Conservation (phyloP, 139 green algal species). For the Auxenochlorella protothecoides region DNA sequence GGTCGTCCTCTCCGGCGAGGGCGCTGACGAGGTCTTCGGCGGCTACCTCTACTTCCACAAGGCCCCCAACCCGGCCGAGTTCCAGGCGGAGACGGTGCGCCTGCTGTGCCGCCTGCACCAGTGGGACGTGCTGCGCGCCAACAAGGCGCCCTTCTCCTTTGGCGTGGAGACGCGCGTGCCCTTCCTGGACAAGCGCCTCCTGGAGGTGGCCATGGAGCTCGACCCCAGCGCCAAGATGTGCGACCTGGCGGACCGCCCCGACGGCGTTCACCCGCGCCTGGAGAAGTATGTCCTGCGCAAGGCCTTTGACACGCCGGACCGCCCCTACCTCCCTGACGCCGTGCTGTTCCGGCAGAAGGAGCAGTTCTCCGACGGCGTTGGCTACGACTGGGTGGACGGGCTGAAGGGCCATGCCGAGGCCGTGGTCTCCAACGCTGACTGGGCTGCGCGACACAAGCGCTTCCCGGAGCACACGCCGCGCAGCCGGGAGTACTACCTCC, state of each 20-base stretch:
- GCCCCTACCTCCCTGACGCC: conserved; percentile 76
- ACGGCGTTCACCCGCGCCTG: conserved; percentile 59
- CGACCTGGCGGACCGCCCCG: conserved; percentile 48
- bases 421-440: conserved; percentile 57
- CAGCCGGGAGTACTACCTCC: conserved; percentile 88
- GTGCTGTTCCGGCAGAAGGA: conserved; percentile 97
- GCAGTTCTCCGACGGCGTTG: conserved; percentile 96
- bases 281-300: conserved; percentile 97
- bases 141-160: conserved; percentile 93
- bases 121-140: conserved; percentile 87
- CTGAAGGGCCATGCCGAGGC: conserved; percentile 58
- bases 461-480: conserved; percentile 80
- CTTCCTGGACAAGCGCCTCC: conserved; percentile 89
- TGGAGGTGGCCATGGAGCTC: conserved; percentile 75
- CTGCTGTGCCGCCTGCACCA: conserved; percentile 85
- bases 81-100: conserved; percentile 78
- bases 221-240: conserved; percentile 83
- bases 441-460: conserved; percentile 28
- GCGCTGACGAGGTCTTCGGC: conserved; percentile 90
- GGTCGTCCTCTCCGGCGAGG: conserved; percentile 94
- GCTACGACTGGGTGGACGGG: conserved; percentile 80
- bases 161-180: conserved; percentile 90
- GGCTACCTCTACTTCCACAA: conserved; percentile 99
- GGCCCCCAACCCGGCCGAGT: conserved; percentile 72
- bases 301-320: conserved; percentile 86